Conservation (phyloP, 495 filamentous ascomycete species). For the Penicillium salamii region DNA sequence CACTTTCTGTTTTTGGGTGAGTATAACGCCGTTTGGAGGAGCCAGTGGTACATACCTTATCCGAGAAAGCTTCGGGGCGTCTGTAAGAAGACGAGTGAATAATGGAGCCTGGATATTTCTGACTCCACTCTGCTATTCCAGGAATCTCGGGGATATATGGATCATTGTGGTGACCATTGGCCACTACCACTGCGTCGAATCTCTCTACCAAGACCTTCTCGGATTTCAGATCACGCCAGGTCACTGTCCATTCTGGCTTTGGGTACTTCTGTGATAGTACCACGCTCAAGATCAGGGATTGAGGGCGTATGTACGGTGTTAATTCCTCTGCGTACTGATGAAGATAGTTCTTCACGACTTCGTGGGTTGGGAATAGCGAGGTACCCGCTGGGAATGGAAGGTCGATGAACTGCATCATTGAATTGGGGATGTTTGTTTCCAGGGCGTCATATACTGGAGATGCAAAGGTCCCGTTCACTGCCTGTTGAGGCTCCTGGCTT, state of each 20-base stretch:
- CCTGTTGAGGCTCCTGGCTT: conserved; percentile 1
- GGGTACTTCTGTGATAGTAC: not conserved
- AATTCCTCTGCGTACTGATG: conserved; percentile 10
- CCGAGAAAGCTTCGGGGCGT: conserved; percentile 2
- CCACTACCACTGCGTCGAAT: conserved; percentile 11
- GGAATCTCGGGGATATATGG: conserved; percentile 7
- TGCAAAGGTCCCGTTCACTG: conserved; percentile 3
- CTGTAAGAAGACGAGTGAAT: conserved; percentile 9
- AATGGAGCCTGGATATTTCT: conserved; percentile 2
- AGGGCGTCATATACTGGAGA: conserved; percentile 12
- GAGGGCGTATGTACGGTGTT: not conserved
- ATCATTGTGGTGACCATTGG: conserved; percentile 12
- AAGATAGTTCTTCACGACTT: conserved; percentile 6
- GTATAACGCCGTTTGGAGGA: too few species aligned
- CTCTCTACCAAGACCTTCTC: not conserved
- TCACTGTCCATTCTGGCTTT: conserved; percentile 5
- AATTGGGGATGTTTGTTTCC: conserved; percentile 11
- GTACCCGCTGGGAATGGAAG: conserved; percentile 2
- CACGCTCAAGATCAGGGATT: conserved; percentile 3
- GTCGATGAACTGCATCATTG: conserved; percentile 12
- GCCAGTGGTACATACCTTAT: conserved; percentile 3
- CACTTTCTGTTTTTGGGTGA: conserved; percentile 2
- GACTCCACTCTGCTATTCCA: conserved; percentile 6
- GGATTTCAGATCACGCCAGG: conserved; percentile 6
- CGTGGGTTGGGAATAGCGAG: conserved; percentile 4